Evolutionary conservation across 805 yeast genomes (phyloP), one percentile per base, ranked within the genome.

Genomic region (Cyberlindnera mycetangii): DNA sequence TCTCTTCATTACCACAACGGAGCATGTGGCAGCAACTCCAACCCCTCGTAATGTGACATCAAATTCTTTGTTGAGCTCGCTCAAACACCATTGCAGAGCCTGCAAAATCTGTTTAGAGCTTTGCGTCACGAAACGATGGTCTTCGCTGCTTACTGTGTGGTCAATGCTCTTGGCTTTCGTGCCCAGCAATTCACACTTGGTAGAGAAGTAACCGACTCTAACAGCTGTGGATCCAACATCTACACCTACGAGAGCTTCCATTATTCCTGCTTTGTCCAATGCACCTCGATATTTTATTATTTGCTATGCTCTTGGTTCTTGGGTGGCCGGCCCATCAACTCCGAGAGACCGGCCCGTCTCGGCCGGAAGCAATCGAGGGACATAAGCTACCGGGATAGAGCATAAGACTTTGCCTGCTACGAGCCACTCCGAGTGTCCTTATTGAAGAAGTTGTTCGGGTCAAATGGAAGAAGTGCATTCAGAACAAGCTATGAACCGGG

Each of bases 11-110:
- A 78, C 76, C 10, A 75, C 83, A 68, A 78, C 62, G 0, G 84
- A 79, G 48, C 85, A 79, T 1, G 85, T 79, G 4, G 85, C 83
- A 2, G 78, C 71, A 7, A 75, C 68, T 6, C 72, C 69, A 24
- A 70, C 57, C 1, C 68, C 24, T 4, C 12, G 24, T 7, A 37
- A 5, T 2, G 9, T 14, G 5, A 32, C 32, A 8, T 11, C 16
- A 1, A 6, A 17, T 18, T 24, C 3, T 22, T 9, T 3, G 10
- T 9, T 1, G 36, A 35, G n/a, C 32, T 21, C 24, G 54, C 44
- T 36, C 5, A 67, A 39, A 28, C 69, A 60, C 5, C 39, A 42
- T 3, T 54, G n/a, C 14, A 72, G 58, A 1, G 66, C 64, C 0
- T 46, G 18, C 55, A 62, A 64, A 28, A 76, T 69, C 41, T 75